Conservation (phyloP, 495 filamentous ascomycete species). For the Aspergillus indologenus region DNA sequence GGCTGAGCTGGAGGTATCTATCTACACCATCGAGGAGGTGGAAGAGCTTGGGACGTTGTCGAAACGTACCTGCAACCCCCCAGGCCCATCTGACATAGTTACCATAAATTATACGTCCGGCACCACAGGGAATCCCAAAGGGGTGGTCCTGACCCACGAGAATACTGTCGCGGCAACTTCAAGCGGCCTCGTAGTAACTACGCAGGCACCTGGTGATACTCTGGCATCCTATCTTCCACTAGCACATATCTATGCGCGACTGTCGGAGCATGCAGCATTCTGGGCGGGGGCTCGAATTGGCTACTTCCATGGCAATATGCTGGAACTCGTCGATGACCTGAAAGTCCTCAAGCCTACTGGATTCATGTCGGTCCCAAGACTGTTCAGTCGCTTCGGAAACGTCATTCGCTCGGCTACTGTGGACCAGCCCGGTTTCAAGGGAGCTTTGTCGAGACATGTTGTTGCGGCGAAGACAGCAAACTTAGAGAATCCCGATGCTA, state of each 20-base stretch:
- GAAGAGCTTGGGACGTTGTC: conserved; percentile 73
- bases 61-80: conserved; percentile 63
- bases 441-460: conserved; percentile 74
- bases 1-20: conserved; percentile 64
- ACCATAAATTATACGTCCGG: conserved; percentile 99
- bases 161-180: conserved; percentile 74
- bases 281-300: conserved; percentile 75
- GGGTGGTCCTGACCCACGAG: conserved; percentile 80
- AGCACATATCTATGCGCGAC: conserved; percentile 89
- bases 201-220: conserved; percentile 52
- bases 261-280: conserved; percentile 73
- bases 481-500: conserved; percentile 64
- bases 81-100: conserved; percentile 70
- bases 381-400: conserved; percentile 87
- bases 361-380: conserved; percentile 85
- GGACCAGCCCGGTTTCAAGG: conserved; percentile 75
- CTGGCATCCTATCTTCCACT: conserved; percentile 86
- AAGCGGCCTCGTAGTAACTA: conserved; percentile 50
- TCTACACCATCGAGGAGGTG: conserved; percentile 73
- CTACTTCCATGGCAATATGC: conserved; percentile 92
- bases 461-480: conserved; percentile 76
- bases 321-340: conserved; percentile 84
- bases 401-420: conserved; percentile 76
- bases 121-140: conserved; percentile 92
- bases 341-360: conserved; percentile 79